A percentile compares a stretch with the other conserved stretches of the same genome.
Conservation (phyloP, 2,329 filamentous ascomycete species). For the Aspergillus candidus region DNA sequence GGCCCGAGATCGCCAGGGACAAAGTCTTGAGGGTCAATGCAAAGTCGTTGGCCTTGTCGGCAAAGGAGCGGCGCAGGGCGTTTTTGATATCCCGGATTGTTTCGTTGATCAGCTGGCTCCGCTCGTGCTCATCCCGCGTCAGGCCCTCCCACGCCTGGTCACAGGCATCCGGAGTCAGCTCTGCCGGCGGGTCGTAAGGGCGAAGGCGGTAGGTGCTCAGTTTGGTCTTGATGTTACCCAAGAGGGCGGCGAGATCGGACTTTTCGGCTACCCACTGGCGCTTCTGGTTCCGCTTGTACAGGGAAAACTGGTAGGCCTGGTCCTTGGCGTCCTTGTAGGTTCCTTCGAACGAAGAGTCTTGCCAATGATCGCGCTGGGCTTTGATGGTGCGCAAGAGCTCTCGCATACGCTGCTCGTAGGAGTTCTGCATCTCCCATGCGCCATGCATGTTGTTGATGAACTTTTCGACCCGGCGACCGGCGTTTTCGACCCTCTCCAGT, state of each 20-base stretch:
- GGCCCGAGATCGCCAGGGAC: conserved; percentile 88
- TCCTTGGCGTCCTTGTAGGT: conserved; percentile 89
- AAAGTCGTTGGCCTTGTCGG: conserved; percentile 97
- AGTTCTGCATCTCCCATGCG: conserved; percentile 98
- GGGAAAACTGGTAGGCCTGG: conserved; percentile 72
- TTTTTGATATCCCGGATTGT: conserved; percentile 99
- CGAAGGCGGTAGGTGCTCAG: conserved; percentile 87
- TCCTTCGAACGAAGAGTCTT: conserved; percentile 74
- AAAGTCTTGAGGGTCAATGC: conserved; percentile 91
- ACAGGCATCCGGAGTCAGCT: conserved; percentile 73
- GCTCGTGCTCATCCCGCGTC: conserved; percentile 75
- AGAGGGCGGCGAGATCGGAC: conserved; percentile 82
- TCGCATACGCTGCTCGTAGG: conserved; percentile 85
- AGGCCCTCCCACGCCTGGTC: conserved; percentile 76
- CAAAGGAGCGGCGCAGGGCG: conserved; percentile 81
- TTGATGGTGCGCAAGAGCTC: conserved; percentile 70
- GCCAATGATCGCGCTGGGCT: conserved; percentile 69
- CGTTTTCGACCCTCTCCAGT: conserved; percentile 98
- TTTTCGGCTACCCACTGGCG: conserved; percentile 96
- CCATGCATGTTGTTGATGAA: conserved; percentile 99
- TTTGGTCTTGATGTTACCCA: conserved; percentile 99
- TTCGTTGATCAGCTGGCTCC: conserved; percentile 93
- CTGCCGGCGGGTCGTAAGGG: conserved; percentile 81
- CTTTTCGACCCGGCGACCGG: conserved; percentile 91
- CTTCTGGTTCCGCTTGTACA: conserved; percentile 89